Evolutionary conservation across 2,329 filamentous ascomycete species (phyloP).

Genomic region (Paecilomyces variotii): DNA sequence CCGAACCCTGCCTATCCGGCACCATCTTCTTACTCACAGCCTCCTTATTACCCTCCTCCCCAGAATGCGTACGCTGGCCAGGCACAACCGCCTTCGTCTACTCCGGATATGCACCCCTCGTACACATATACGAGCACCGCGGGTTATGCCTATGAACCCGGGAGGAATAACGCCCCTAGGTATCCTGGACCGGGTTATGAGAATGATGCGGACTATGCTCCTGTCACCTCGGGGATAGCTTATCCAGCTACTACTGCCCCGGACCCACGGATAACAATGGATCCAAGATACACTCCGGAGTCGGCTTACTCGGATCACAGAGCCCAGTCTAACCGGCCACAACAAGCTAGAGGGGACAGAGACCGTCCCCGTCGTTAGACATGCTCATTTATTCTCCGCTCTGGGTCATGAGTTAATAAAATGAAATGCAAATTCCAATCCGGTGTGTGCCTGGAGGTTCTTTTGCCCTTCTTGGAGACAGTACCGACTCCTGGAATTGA

Average conservation of each 20-base stretch:
- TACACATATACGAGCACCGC: constrained; percentile 30
- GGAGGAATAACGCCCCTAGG: constrained; percentile 33
- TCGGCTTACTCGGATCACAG: constrained; percentile 25
- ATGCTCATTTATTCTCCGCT: neutral
- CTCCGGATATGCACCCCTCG: constrained; percentile 29
- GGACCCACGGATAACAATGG: constrained; percentile 36
- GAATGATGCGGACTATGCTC: constrained; percentile 33
- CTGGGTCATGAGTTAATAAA: neutral
- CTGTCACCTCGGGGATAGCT: constrained; percentile 31
- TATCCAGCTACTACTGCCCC: constrained; percentile 34
- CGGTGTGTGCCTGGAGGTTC: neutral
- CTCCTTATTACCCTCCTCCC: constrained; percentile 6
- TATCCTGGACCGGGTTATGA: constrained; percentile 36
- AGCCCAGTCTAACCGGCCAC: constrained; percentile 25
- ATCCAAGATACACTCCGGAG: constrained; percentile 36
- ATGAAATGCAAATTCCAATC: neutral
- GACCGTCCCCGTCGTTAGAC: constrained; percentile 31
- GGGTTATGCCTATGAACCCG: constrained; percentile 29
- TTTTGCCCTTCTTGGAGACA: neutral
- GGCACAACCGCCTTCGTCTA: constrained; percentile 29
- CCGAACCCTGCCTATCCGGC: constrained; percentile 27
- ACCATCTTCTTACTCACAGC: constrained; percentile 8
- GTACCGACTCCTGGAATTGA: neutral
- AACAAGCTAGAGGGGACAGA: constrained; percentile 27
- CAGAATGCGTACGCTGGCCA: constrained; percentile 25